Evolutionary conservation across 139 green algal genomes (phyloP), one percentile per base, ranked within the genome.

Genomic region (Chlamydomonas applanata): DNA sequence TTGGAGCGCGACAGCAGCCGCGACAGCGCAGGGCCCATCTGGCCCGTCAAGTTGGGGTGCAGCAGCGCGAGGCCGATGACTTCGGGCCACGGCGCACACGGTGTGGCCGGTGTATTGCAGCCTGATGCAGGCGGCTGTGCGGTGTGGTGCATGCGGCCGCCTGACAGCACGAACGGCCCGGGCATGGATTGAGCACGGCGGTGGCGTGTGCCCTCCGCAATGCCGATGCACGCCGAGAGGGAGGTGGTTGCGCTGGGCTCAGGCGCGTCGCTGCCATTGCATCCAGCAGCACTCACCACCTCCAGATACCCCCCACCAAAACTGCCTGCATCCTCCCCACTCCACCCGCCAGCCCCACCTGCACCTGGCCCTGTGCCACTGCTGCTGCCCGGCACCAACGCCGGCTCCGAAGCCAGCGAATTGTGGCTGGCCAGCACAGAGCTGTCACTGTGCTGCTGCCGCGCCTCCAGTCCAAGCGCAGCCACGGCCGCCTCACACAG

Each of bases 11-110:
- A 83, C 53, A 94, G 77, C 65, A 94, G 68, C 4, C 84, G 82
- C 0, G 73, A 84, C 34, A 93, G 83, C 1, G 79, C 69, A 9
- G 82, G 80, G 0, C 84, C 85, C 3, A 80, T 46, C 19, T 79
- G 33, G 2, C 85, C 79, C 0, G 54, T 73, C 0, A 89, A 69
- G 64, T 86, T 86, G 25, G 89, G 88, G 74, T 90, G 84, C 69
- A 91, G 76, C 77, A 91, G 66, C 54, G 72, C 83, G 45, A 93
- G 17, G 2, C 86, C 88, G 17, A 82, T 2, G 32, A 89, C 82
- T 20, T 61, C 19, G 7, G 71, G 59, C 62, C 62, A 69, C 5
- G 65, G 65, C 36, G 29, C 65, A 25, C 25, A 27, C 59, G 59
- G 25, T 25, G 36, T 35, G 59, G n/a, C 36, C 3, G 40, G n/a